phyloP scores from a whole-genome alignment of 768 basidiomycete genomes.

The Leccinum uliginosum region DNA sequence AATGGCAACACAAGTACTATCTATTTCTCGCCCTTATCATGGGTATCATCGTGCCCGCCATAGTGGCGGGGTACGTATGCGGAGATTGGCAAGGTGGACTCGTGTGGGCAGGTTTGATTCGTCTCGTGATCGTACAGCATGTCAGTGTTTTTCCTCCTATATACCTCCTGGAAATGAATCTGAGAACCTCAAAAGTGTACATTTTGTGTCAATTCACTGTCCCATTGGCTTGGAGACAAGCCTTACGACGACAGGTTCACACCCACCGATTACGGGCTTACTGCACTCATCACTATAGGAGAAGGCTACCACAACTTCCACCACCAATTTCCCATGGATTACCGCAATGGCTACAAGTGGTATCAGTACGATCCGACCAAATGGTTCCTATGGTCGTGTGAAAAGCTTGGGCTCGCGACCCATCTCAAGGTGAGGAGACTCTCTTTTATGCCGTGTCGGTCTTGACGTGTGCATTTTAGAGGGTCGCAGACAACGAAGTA shows the following conservation, averaged over 20 bases:
- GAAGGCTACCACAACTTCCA: constrained; percentile 98
- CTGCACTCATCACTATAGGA: constrained; percentile 82
- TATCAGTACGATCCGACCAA: constrained; percentile 88
- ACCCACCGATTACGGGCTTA: constrained; percentile 79
- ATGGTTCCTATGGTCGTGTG: constrained; percentile 63
- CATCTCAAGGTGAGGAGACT: constrained; percentile 44
- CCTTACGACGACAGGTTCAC: constrained; percentile 92
- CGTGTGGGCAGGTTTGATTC: constrained; percentile 37
- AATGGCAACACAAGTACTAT: constrained; percentile 84
- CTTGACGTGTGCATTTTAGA: constrained; percentile 22
- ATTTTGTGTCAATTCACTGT: constrained; percentile 91
- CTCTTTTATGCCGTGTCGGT: neutral
- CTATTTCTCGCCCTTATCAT: constrained; percentile 58
- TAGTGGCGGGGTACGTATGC: constrained; percentile 16
- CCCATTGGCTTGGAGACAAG: constrained; percentile 87
- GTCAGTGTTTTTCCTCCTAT: constrained; percentile 38
- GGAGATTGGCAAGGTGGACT: constrained; percentile 25
- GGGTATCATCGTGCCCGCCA: constrained; percentile 66
- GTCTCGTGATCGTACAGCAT: constrained; percentile 78
- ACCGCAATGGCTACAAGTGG: constrained; percentile 86
- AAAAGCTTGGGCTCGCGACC: constrained; percentile 41
- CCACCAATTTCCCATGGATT: constrained; percentile 93
- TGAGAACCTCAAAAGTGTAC: constrained; percentile 57
- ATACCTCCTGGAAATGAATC: neutral
- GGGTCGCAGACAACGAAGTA: constrained; percentile 54